These are phyloP conservation scores for Claviceps purpurea DNA, from an alignment of 2,329 filamentous ascomycete species.

Conservation along the genomic window DNA sequence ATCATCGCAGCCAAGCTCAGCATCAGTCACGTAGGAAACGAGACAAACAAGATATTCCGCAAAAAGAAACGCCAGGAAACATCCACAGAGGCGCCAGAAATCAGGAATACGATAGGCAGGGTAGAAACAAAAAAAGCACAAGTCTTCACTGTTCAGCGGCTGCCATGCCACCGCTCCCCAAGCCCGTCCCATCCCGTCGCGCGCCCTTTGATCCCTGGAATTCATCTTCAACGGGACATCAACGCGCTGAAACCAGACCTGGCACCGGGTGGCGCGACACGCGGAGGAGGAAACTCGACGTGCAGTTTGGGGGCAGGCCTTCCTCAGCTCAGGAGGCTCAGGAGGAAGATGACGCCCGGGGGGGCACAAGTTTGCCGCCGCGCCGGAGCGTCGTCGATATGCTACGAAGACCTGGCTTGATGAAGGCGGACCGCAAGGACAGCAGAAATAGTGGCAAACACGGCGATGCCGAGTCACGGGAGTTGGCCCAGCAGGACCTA, in stretches of 20 bases:
- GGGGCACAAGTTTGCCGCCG: constrained; percentile 5
- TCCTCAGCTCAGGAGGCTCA: background rate
- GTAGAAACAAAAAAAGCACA: background rate
- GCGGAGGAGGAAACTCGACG: constrained; percentile 52
- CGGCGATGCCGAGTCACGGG: too few species aligned
- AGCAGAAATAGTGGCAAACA: too few species aligned
- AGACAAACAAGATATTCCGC: too few species aligned
- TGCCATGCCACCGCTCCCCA: constrained; percentile 1
- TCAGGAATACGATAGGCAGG: background rate
- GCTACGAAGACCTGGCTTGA: constrained; percentile 29
- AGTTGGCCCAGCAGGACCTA: too few species aligned
- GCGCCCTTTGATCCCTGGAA: constrained; percentile 53
- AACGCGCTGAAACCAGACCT: constrained; percentile 55
- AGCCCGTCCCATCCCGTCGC: too few species aligned
- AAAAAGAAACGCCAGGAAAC: too few species aligned
- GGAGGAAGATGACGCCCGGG: too few species aligned
- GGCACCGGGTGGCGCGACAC: constrained; percentile 58
- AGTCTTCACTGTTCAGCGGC: background rate
- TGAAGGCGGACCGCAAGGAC: constrained; percentile 5
- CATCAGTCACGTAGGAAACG: too few species aligned
- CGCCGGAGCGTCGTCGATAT: constrained; percentile 37
- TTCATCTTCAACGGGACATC: constrained; percentile 63
- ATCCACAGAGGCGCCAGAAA: too few species aligned
- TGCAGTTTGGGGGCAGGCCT: constrained; percentile 51
- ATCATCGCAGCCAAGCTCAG: too few species aligned